Base-by-base conservation (phyloP, 2,329 filamentous ascomycete genomes). In the Hymenoscyphus linearis region DNA sequence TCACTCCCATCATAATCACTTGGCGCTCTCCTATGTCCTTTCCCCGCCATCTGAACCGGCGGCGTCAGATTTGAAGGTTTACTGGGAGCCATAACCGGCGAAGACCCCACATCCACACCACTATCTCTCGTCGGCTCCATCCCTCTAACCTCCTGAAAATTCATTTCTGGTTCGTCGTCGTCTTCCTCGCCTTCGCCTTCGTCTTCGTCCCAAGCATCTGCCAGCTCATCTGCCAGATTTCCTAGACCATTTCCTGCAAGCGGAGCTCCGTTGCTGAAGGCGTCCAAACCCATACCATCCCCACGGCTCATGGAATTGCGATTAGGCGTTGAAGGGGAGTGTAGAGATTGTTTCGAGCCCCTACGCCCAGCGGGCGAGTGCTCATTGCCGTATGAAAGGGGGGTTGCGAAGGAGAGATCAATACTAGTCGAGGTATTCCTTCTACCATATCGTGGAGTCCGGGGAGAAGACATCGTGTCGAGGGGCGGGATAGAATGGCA, bases 171-270 rank as follows among this genome's bases (percentile, higher is more conserved):
- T 34, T 80, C 78, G 52, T 81, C 77, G 36, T 82, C 80, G 22
- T 80, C 82, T 25, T 80, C 82, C n/a, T 78, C 80, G 18, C 25
- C 18, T 44, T 86, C 85, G 47, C 84, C 85, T 60, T 83, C 84
- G 9, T 85, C 87, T 36, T 85, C 85, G 52, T 83, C 85, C 73
- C 89, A 85, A 3, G 87, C 86, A 70, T 89, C 89, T 1, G 88
- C 90, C 55, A 95, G 78, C 74, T 95, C 90, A 74, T 93, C 90
- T 1, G 90, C 90, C 55, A 95, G 75, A 68, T 91, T 93, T 35
- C 90, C 90, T 64, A 91, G 78, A 9, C 87, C 87, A 64, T 84
- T 84, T 54, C 75, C 77, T 57, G 71, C 73, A 6, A 65, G 57
- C 56, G 76, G 77, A 2, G 73, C 72, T 26, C 74, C 74, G 40